Percentiles rank a stretch among this genome's conserved stretches.
Evolutionary conservation across 1,284 basidiomycete genomes (phyloP).

Genomic region (Ganoderma lucidum): DNA sequence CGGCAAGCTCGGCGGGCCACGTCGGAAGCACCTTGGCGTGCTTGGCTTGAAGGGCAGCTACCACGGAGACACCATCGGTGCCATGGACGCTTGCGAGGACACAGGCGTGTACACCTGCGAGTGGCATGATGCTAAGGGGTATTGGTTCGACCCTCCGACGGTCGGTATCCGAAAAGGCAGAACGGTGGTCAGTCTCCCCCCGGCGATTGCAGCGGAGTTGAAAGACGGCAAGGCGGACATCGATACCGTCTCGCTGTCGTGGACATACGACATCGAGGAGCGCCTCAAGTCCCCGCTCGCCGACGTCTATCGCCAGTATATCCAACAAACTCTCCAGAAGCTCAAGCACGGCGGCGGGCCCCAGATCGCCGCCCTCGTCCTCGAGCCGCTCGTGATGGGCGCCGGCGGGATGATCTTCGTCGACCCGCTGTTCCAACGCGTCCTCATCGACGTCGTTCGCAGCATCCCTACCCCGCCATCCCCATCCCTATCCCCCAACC

Average conservation of each 20-base stretch:
- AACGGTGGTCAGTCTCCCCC: constrained; percentile 67
- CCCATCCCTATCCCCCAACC: constrained; percentile 8
- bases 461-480: constrained; percentile 30
- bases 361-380: constrained; percentile 76
- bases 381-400: constrained; percentile 95
- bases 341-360: constrained; percentile 51
- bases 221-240: constrained; percentile 41
- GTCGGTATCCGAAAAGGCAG: constrained; percentile 73
- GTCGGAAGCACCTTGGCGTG: constrained; percentile 77
- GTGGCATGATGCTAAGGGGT: constrained; percentile 94
- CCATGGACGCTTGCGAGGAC: constrained; percentile 95
- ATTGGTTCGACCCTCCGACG: constrained; percentile 92
- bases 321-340: constrained; percentile 62
- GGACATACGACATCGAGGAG: constrained; percentile 77
- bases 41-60: constrained; percentile 94
- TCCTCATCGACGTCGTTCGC: constrained; percentile 86
- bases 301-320: constrained; percentile 67
- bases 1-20: constrained; percentile 40
- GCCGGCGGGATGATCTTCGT: constrained; percentile 99
- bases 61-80: constrained; percentile 97
- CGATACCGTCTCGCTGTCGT: constrained; percentile 58
- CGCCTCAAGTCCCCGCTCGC: constrained; percentile 74
- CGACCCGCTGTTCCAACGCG: constrained; percentile 94
- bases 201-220: constrained; percentile 51
- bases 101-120: constrained; percentile 91